phyloP scores from a whole-genome alignment of 2,329 filamentous ascomycete species.

The Verticillium longisporum region DNA sequence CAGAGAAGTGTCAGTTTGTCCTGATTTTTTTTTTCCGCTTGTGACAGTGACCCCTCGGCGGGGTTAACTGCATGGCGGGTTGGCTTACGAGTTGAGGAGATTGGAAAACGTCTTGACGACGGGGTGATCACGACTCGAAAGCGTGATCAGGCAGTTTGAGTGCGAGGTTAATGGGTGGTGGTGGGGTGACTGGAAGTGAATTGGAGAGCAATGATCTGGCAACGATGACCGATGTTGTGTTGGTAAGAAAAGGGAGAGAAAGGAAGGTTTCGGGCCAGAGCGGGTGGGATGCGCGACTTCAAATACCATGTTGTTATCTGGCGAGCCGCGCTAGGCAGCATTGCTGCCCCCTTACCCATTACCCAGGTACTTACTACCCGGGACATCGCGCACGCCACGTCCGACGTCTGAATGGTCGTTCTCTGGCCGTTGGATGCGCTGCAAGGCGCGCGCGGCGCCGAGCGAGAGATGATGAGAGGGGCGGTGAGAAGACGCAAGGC shows the following conservation, averaged over 20 bases:
- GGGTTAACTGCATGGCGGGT: not conserved
- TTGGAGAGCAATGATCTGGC: not conserved
- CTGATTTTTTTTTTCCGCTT: too few relatives aligned
- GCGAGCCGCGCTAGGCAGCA: not conserved
- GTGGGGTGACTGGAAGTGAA: not conserved
- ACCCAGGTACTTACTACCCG: not conserved
- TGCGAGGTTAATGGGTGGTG: not conserved
- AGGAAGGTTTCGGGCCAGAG: not conserved
- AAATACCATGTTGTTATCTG: not conserved
- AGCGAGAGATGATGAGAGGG: not conserved
- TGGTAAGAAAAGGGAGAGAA: not conserved
- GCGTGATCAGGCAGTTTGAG: constrained; percentile 41
- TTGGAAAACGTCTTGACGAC: constrained; percentile 97
- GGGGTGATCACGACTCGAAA: constrained; percentile 51
- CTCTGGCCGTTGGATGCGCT: not conserved
- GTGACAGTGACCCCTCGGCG: constrained; percentile 3
- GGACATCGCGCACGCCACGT: not conserved
- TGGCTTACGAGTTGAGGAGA: constrained; percentile 82
- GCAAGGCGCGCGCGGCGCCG: not conserved
- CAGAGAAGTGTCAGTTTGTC: constrained; percentile 17
- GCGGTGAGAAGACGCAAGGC: not conserved
- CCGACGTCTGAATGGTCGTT: not conserved
- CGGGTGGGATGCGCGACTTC: not conserved
- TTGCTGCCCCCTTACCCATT: not conserved
- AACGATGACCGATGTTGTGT: not conserved